Conservation (phyloP, 2,329 filamentous ascomycete species). For the Dactylonectria estremocensis region DNA sequence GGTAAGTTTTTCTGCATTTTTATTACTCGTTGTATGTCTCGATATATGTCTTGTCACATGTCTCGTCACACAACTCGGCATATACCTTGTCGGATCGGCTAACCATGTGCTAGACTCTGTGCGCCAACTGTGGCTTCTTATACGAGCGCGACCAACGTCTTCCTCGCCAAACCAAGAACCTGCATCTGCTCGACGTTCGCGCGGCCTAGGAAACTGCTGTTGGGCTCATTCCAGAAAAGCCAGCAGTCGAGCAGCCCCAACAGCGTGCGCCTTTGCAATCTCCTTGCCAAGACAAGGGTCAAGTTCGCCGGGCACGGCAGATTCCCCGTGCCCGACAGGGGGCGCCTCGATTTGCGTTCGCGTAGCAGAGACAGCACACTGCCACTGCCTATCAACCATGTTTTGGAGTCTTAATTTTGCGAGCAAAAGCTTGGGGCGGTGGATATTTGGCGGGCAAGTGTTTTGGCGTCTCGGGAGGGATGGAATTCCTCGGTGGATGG, state of each 20-base stretch:
- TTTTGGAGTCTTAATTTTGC: slow-evolving; percentile 45
- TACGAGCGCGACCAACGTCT: slow-evolving; percentile 91
- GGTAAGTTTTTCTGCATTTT: slow-evolving; percentile 66
- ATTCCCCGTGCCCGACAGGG: slow-evolving; percentile 10
- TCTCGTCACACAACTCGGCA: slow-evolving; percentile 8
- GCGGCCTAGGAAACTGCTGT: slow-evolving; percentile 48
- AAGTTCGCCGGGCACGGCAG: slow-evolving; percentile 9
- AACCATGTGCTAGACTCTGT: slow-evolving; percentile 76
- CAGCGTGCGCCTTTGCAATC: slow-evolving; percentile 22
- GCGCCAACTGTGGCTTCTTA: slow-evolving; percentile 91
- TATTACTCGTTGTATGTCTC: slow-evolving; percentile 11
- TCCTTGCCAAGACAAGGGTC: slow-evolving; percentile 29
- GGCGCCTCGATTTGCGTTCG: slow-evolving; percentile 20
- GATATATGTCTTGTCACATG: background rate
- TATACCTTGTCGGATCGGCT: slow-evolving; percentile 21
- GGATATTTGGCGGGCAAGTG: slow-evolving; percentile 44
- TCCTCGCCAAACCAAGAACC: slow-evolving; percentile 67
- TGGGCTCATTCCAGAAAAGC: slow-evolving; percentile 39
- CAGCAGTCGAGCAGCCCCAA: slow-evolving; percentile 20
- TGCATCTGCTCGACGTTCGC: slow-evolving; percentile 55
- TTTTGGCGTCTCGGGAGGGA: slow-evolving; percentile 49
- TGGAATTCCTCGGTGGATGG: slow-evolving; percentile 45
- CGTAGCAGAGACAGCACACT: slow-evolving; percentile 27
- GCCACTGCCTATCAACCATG: slow-evolving; percentile 34
- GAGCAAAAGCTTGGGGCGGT: slow-evolving; percentile 47